A percentile compares a stretch with the other conserved stretches of the same genome.
Conservation (phyloP, 306 rosid genomes). For the Begonia peltatifolia region DNA sequence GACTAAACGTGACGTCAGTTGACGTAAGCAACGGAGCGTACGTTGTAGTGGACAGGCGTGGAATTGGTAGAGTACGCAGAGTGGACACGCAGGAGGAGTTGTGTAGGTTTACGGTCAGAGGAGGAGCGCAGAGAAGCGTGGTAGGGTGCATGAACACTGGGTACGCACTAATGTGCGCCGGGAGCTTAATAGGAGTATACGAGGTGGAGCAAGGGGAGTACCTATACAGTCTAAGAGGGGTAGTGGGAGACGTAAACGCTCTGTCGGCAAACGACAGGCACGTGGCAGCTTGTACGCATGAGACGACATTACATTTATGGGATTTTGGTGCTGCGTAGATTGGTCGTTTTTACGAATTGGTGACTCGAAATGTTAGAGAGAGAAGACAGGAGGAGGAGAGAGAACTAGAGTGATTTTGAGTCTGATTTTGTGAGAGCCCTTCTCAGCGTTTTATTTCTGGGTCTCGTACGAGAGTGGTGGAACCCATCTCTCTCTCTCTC, state of each 20-base stretch:
- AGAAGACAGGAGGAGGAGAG: not conserved
- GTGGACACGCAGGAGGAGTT: slow-evolving; percentile 26
- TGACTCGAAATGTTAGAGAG: not conserved
- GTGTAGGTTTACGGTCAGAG: slow-evolving; percentile 25
- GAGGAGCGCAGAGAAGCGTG: slow-evolving; percentile 15
- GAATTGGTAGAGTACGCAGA: slow-evolving; percentile 34
- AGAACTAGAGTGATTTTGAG: no score
- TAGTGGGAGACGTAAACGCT: slow-evolving; percentile 18
- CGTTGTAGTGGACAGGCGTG: slow-evolving; percentile 27
- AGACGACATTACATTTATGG: slow-evolving; percentile 38
- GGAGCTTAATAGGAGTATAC: slow-evolving; percentile 41
- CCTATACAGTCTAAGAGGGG: slow-evolving; percentile 10
- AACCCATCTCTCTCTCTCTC: no score
- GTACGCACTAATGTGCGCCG: slow-evolving; percentile 31
- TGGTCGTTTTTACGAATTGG: not conserved
- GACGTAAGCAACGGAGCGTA: slow-evolving; percentile 38
- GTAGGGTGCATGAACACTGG: slow-evolving; percentile 54
- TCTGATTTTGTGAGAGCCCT: no score
- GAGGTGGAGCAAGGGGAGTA: slow-evolving; percentile 14
- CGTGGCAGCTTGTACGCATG: slow-evolving; percentile 28
- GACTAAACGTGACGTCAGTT: slow-evolving; percentile 31
- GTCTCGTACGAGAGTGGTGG: no score
- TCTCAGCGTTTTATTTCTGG: no score
- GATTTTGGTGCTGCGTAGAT: slow-evolving; percentile 45
- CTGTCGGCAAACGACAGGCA: slow-evolving; percentile 50